Evolutionary conservation across 192 early-diverging fungal genomes (phyloP), one percentile per base, ranked within the genome.

Genomic region (Entomortierella beljakovae): DNA sequence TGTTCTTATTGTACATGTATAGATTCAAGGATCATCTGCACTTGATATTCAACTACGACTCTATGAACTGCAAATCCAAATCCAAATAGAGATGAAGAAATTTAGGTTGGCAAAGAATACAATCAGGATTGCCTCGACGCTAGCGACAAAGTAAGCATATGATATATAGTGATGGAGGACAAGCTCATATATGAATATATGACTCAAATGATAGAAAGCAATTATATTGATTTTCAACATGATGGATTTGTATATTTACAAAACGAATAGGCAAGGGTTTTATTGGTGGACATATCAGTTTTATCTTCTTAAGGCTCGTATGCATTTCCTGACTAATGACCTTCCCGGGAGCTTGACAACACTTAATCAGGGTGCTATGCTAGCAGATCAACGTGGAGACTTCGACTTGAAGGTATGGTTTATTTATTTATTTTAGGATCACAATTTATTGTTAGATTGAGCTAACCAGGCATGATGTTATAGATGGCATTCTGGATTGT

Each of bases 401-500:
- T 79, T 70, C 38, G 75, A 79, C 6, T 32, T 79, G n/a, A 70
- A 79, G 67, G 75, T 79, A 50, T 6, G 48, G 3, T 28, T 22
- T 4, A n/a, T 34, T 10, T 28, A 8, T 61, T 4, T n/a, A 3
- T 42, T 34, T 6, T 32, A 11, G 20, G 37, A 8, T 8, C 37
- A 38, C 37, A 38, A 38, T 38, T 38, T 38, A 13, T 38, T 6
- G 37, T 38, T 11, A 11, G 43, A 46, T n/a, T n/a, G n/a, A n/a
- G n/a, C n/a, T n/a, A n/a, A n/a, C n/a, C n/a, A n/a, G n/a, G n/a
- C n/a, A n/a, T n/a, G n/a, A n/a, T n/a, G n/a, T n/a, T n/a, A 22
- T 61, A 79, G 75, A 49, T 79, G 48, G 68, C 75, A 50, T 79
- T 79, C 37, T 79, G 75, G 75, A 70, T 79, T 26, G 61, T 79